These are phyloP conservation scores for Emericellopsis cladophorae DNA, from an alignment of 2,329 filamentous ascomycete species.

Conservation along the genomic window DNA sequence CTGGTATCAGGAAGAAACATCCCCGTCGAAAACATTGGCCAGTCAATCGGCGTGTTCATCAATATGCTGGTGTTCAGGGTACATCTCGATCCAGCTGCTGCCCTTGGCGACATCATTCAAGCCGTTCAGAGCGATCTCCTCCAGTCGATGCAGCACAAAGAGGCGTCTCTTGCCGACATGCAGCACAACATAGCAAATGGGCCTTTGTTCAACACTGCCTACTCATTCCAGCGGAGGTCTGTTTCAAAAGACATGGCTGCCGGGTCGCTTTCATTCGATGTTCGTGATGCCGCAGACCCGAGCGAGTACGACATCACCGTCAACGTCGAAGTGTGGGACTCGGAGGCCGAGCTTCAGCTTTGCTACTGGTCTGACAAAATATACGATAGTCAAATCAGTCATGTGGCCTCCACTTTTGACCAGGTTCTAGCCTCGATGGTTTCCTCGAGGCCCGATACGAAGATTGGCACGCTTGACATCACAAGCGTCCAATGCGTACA, in stretches of 20 bases:
- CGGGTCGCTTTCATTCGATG: conserved; percentile 4
- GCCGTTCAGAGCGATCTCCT: conserved; percentile 18
- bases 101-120: conserved; percentile 15
- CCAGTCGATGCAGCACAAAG: conserved; percentile 1
- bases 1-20: conserved; percentile 38
- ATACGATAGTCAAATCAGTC: conserved; percentile 6
- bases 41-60: conserved; percentile 38
- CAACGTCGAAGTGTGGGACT: conserved; percentile 11
- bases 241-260: conserved; percentile 1
- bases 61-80: conserved; percentile 44
- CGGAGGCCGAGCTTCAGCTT: conserved; percentile 7
- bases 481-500: not conserved
- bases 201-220: conserved; percentile 10
- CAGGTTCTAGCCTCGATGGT: conserved; percentile 3
- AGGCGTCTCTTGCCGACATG: conserved; percentile 6
- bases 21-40: conserved; percentile 29
- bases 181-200: conserved; percentile 9
- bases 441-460: not conserved
- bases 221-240: conserved; percentile 7
- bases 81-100: conserved; percentile 11
- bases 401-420: conserved; percentile 10
- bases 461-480: not conserved
- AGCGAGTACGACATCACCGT: conserved; percentile 11
- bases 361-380: conserved; percentile 12
- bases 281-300: conserved; percentile 4